Conservation (phyloP, 257 asterid genomes). For the Datura wrightii region DNA sequence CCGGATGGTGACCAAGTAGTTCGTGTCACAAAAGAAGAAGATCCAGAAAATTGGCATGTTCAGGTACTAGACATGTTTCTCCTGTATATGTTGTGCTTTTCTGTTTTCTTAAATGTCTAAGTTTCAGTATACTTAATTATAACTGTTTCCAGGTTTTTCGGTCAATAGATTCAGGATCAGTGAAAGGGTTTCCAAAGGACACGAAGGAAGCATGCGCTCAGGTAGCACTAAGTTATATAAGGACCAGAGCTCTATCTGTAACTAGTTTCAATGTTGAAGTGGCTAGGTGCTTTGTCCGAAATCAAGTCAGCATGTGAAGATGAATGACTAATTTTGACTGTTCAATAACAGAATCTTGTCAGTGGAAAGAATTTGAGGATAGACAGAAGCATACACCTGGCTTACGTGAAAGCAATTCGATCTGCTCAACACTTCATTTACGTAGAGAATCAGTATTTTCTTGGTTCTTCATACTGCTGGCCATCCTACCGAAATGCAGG, state of each 20-base stretch:
- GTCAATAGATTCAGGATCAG: slow-evolving; percentile 93
- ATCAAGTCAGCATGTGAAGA: slow-evolving; percentile 1
- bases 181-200: slow-evolving; percentile 87
- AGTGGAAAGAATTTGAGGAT: slow-evolving; percentile 81
- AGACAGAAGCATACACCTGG: slow-evolving; percentile 88
- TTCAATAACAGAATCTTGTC: slow-evolving; percentile 65
- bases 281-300: background rate
- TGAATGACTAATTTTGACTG: background rate
- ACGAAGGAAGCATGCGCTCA: slow-evolving; percentile 59
- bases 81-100: background rate
- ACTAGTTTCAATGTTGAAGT: background rate
- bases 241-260: background rate
- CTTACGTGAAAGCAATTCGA: slow-evolving; percentile 91
- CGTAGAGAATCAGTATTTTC: slow-evolving; percentile 93
- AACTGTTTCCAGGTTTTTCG: slow-evolving; percentile 72
- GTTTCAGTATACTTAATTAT: slow-evolving; percentile 16
- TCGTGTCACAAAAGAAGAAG: slow-evolving; percentile 71
- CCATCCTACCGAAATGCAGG: slow-evolving; percentile 80
- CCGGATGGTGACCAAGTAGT: slow-evolving; percentile 65
- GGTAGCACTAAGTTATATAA: slow-evolving; percentile 41
- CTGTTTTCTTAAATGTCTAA: slow-evolving; percentile 2
- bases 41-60: slow-evolving; percentile 93
- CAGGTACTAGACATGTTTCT: slow-evolving; percentile 58
- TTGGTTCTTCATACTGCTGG: slow-evolving; percentile 99
- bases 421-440: slow-evolving; percentile 90